Evolutionary conservation across 306 rosid genomes (phyloP).

Genomic region (Quillaja saponaria): DNA sequence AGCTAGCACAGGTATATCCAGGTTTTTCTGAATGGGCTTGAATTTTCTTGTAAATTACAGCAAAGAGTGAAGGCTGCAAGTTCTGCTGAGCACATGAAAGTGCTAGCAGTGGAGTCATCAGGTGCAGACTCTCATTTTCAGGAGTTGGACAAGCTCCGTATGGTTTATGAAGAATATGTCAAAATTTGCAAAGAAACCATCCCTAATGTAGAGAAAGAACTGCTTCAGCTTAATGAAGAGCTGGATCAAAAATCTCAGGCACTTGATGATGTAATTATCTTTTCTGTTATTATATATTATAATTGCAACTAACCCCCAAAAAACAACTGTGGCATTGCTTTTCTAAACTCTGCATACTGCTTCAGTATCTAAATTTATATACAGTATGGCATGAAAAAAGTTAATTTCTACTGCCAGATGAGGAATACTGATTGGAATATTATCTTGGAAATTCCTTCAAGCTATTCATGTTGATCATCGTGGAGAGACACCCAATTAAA

Average conservation of each 20-base stretch:
- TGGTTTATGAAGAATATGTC: conserved; percentile 79
- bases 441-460: too few species aligned
- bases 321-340: neutral
- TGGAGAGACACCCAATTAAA: neutral
- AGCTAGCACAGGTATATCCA: neutral
- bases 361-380: neutral
- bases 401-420: neutral
- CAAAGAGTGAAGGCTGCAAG: conserved; percentile 85
- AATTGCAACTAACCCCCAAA: conserved; percentile 24
- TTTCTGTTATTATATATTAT: conserved; percentile 17
- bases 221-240: conserved; percentile 60
- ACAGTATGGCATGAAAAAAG: neutral
- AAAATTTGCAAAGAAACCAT: conserved; percentile 74
- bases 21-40: conserved; percentile 31
- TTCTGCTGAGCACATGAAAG: conserved; percentile 80
- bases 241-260: conserved; percentile 70
- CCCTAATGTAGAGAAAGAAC: conserved; percentile 75
- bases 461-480: too few species aligned
- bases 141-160: conserved; percentile 87
- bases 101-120: conserved; percentile 67
- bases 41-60: conserved; percentile 48
- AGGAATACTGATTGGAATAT: neutral
- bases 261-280: conserved; percentile 74
- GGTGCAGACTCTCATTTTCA: conserved; percentile 72
- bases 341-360: neutral